Evolutionary conservation across 2,329 filamentous ascomycete species (phyloP).

Genomic region (Passalora sequoiae): DNA sequence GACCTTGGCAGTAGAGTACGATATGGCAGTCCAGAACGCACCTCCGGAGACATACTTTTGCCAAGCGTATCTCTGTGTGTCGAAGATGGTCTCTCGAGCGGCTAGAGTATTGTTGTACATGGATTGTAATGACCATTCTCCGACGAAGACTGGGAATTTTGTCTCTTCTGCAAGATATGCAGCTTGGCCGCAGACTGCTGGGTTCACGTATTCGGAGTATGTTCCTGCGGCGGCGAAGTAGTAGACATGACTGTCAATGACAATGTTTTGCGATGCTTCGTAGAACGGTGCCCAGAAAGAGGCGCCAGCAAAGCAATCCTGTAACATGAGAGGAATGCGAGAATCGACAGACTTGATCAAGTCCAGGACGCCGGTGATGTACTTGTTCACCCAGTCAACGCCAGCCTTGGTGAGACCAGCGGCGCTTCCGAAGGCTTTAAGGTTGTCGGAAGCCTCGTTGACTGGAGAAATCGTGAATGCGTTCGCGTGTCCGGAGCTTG

Average conservation of each 20-base stretch:
- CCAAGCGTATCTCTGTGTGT: conserved; percentile 34
- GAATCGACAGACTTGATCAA: not conserved
- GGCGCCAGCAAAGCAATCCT: conserved; percentile 29
- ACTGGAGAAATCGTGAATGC: conserved; percentile 36
- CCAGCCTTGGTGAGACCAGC: not conserved
- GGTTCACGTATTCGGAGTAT: conserved; percentile 26
- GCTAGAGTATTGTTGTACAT: conserved; percentile 32
- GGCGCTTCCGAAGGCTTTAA: conserved; percentile 26
- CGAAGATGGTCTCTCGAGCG: conserved; percentile 27
- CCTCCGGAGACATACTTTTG: conserved; percentile 32
- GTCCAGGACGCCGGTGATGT: not conserved
- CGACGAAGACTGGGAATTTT: conserved; percentile 35
- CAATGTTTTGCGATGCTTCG: conserved; percentile 26
- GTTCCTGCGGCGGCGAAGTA: conserved; percentile 29
- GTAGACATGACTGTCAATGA: conserved; percentile 33
- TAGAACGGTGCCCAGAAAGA: conserved; percentile 30
- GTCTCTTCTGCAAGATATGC: conserved; percentile 17
- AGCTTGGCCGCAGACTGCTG: conserved; percentile 29
- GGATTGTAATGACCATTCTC: conserved; percentile 35
- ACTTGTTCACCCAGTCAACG: not conserved
- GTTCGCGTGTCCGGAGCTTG: conserved; percentile 27
- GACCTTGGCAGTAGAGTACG: conserved; percentile 6
- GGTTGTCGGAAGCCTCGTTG: conserved; percentile 38
- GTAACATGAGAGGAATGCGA: conserved; percentile 25
- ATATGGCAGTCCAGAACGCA: conserved; percentile 14